phyloP scores from a whole-genome alignment of 345 rosid genomes.

The Clausena lansium region DNA sequence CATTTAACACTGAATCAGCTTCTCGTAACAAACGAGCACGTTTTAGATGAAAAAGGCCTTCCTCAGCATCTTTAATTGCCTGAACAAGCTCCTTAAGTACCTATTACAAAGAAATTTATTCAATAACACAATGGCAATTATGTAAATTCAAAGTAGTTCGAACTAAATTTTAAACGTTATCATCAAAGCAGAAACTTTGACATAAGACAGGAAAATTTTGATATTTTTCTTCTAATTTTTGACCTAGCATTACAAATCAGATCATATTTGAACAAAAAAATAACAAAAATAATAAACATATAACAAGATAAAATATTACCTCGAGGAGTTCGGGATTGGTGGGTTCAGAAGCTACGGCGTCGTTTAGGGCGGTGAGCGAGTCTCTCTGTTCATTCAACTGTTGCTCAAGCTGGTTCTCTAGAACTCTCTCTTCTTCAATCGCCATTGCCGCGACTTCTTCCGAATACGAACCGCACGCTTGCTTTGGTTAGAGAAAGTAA shows the following conservation, averaged over 20 bases:
- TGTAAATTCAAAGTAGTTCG: background rate
- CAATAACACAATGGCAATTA: background rate
- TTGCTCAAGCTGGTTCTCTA: conserved; percentile 72
- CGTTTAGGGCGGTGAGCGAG: conserved; percentile 61
- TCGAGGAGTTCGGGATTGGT: conserved; percentile 66
- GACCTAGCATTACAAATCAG: background rate
- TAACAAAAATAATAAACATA: background rate
- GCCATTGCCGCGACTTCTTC: conserved; percentile 39
- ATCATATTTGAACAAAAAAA: background rate
- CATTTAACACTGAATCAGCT: conserved; percentile 49
- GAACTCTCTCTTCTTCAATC: conserved; percentile 60
- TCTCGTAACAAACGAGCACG: conserved; percentile 69
- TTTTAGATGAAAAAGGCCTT: conserved; percentile 72
- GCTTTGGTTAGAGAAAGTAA: background rate
- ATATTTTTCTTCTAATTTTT: background rate
- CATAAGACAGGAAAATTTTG: background rate
- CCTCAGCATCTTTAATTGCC: conserved; percentile 73
- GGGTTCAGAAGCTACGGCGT: conserved; percentile 70
- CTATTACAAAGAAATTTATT: conserved; percentile 29
- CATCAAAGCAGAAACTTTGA: background rate
- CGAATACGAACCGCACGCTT: background rate
- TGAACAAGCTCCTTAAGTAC: conserved; percentile 70
- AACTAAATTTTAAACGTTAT: background rate
- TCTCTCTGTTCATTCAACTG: conserved; percentile 74
- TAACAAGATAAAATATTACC: conserved; percentile 27